A percentile compares a stretch with the other conserved stretches of the same genome.
Conservation (phyloP, 23 red algal genomes). For the Gracilaria gracilis region DNA sequence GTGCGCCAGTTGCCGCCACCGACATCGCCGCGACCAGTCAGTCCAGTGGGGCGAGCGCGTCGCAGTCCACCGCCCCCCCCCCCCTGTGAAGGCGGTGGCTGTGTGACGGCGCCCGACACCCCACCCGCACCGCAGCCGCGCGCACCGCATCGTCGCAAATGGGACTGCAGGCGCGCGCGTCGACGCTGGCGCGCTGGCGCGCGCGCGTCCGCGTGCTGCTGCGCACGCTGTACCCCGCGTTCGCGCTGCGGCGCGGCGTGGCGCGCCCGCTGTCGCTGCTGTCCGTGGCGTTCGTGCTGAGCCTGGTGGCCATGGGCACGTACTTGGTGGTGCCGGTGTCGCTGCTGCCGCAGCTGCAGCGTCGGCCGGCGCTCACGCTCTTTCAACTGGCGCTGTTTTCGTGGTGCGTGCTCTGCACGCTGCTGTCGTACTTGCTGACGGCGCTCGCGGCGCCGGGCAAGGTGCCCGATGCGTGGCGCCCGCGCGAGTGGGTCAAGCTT, state of each 20-base stretch:
- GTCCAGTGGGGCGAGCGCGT: too few species aligned
- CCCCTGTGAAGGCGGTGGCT: too few species aligned
- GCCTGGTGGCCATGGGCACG: neutral
- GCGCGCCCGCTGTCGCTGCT: conserved; percentile 34
- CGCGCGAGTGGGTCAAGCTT: conserved; percentile 12
- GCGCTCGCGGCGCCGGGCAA: conserved; percentile 46
- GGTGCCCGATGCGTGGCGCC: conserved; percentile 51
- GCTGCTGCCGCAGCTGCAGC: conserved; percentile 25
- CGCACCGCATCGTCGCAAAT: neutral
- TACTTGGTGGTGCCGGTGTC: conserved; percentile 47
- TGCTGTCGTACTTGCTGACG: conserved; percentile 57
- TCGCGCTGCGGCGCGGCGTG: conserved; percentile 7
- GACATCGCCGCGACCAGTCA: too few species aligned
- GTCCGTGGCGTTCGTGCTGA: conserved; percentile 40
- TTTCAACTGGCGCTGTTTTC: neutral
- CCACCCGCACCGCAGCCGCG: too few species aligned
- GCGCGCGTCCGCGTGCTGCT: neutral
- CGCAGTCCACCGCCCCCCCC: too few species aligned
- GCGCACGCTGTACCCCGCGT: conserved; percentile 12
- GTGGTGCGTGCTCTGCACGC: conserved; percentile 40
- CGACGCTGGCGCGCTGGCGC: neutral
- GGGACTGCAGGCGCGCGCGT: neutral
- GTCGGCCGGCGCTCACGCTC: neutral
- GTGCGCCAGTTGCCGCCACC: too few species aligned
- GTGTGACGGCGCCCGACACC: too few species aligned